Conservation (phyloP, 495 filamentous ascomycete species). For the Penicillium crystallinum region DNA sequence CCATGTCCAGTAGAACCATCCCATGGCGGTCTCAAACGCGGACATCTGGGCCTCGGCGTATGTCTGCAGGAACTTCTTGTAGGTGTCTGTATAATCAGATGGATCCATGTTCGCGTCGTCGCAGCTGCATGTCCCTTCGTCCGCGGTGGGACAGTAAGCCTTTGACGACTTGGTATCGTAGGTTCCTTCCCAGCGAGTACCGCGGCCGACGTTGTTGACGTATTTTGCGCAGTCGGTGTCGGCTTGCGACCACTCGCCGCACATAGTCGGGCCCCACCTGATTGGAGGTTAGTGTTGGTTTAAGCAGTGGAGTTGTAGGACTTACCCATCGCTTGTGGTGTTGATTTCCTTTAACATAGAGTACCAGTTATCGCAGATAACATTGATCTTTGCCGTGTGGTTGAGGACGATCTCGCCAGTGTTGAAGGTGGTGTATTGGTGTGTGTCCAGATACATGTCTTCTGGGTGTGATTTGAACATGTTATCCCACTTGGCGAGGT, state of each 20-base stretch:
- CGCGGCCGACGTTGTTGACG: constrained; percentile 85
- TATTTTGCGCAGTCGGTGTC: constrained; percentile 90
- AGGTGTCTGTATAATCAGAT: constrained; percentile 58
- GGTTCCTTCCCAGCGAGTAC: constrained; percentile 89
- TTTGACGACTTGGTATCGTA: constrained; percentile 55
- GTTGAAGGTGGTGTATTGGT: constrained; percentile 93
- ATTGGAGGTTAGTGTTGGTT: neutral
- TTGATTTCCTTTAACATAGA: constrained; percentile 66
- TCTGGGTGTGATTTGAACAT: constrained; percentile 49
- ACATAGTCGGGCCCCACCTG: constrained; percentile 89
- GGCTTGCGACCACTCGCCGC: constrained; percentile 96
- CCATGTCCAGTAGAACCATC: constrained; percentile 99
- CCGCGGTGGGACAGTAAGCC: constrained; percentile 64
- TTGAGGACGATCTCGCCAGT: constrained; percentile 64
- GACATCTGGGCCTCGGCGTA: constrained; percentile 96
- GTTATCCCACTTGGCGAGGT: constrained; percentile 73
- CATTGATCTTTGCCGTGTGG: constrained; percentile 70
- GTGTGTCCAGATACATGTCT: constrained; percentile 75
- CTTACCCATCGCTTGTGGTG: constrained; percentile 63
- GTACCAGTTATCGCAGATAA: constrained; percentile 84
- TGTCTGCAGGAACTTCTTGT: constrained; percentile 80
- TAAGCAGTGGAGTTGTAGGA: neutral
- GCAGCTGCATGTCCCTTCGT: constrained; percentile 62
- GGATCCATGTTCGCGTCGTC: constrained; percentile 67
- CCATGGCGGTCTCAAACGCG: constrained; percentile 83